A percentile compares a stretch with the other conserved stretches of the same genome.
Conservation (phyloP, 139 green algal species). For the Coelastrella sp. region DNA sequence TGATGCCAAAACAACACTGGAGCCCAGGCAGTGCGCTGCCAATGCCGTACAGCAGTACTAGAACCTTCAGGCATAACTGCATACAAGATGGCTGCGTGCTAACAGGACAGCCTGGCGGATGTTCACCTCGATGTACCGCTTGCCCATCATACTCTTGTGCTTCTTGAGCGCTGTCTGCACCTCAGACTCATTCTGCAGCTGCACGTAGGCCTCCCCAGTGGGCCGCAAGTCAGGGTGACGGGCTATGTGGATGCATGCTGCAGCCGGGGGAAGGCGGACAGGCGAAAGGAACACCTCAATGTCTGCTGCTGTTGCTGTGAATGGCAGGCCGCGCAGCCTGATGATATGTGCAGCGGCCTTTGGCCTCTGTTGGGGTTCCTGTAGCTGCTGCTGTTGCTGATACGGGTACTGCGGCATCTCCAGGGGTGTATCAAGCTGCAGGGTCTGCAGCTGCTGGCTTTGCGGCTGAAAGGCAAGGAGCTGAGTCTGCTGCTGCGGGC, state of each 20-base stretch:
- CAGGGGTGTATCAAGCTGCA: neutral
- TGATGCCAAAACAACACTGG: no score
- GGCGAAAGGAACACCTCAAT: conserved; percentile 15
- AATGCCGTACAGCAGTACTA: no score
- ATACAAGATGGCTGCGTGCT: no score
- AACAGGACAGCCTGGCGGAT: neutral
- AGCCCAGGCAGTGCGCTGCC: no score
- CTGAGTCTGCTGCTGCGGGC: no score
- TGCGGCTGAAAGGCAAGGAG: neutral
- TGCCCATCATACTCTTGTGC: conserved; percentile 47
- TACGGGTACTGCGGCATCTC: neutral
- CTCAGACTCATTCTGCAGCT: neutral
- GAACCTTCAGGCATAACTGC: no score
- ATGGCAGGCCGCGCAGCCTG: conserved; percentile 22
- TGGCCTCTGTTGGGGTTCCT: neutral
- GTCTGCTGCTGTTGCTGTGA: conserved; percentile 18
- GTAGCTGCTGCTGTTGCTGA: neutral
- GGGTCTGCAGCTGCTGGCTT: neutral
- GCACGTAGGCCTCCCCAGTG: conserved; percentile 42
- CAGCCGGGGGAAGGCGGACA: neutral
- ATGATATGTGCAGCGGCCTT: neutral
- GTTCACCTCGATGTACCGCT: conserved; percentile 42
- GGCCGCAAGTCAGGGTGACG: conserved; percentile 17
- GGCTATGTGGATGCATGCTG: neutral
- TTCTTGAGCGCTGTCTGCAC: conserved; percentile 11